phyloP scores from a whole-genome alignment of 805 yeast species.

The Danielia reshetovae region DNA sequence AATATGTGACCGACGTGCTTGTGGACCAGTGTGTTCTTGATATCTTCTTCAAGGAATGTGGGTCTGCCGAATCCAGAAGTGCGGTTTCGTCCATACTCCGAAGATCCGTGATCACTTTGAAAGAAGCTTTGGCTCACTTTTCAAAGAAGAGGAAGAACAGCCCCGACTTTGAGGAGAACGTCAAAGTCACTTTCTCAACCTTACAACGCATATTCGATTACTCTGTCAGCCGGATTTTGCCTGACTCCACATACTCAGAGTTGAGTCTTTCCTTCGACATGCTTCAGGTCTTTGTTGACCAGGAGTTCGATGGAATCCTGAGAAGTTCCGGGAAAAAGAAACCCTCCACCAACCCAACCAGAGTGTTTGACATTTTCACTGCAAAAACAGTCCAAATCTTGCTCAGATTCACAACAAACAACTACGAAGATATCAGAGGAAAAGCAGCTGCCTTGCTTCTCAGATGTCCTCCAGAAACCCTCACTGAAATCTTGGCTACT shows the following conservation, averaged over 20 bases:
- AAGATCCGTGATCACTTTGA: constrained; percentile 58
- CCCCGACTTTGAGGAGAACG: constrained; percentile 1
- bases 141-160: constrained; percentile 21
- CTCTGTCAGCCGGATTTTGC: constrained; percentile 49
- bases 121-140: constrained; percentile 49
- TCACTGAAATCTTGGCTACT: constrained; percentile 1
- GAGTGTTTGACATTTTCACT: constrained; percentile 7
- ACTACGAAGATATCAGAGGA: constrained; percentile 71
- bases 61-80: constrained; percentile 51
- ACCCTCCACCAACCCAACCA: background rate
- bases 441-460: constrained; percentile 8
- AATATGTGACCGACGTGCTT: constrained; percentile 42
- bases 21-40: constrained; percentile 36
- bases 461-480: constrained; percentile 7
- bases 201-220: constrained; percentile 50
- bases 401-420: constrained; percentile 60
- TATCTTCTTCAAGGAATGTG: constrained; percentile 7
- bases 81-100: constrained; percentile 59
- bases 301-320: constrained; percentile 19
- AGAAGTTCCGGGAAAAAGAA: constrained; percentile 3
- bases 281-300: constrained; percentile 46
- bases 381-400: constrained; percentile 37
- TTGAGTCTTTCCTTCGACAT: constrained; percentile 27
- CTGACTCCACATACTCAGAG: constrained; percentile 46
- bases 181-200: constrained; percentile 22